phyloP scores from a whole-genome alignment of 352 stramenopile genomes.

The Phytopythium oedochilum region DNA sequence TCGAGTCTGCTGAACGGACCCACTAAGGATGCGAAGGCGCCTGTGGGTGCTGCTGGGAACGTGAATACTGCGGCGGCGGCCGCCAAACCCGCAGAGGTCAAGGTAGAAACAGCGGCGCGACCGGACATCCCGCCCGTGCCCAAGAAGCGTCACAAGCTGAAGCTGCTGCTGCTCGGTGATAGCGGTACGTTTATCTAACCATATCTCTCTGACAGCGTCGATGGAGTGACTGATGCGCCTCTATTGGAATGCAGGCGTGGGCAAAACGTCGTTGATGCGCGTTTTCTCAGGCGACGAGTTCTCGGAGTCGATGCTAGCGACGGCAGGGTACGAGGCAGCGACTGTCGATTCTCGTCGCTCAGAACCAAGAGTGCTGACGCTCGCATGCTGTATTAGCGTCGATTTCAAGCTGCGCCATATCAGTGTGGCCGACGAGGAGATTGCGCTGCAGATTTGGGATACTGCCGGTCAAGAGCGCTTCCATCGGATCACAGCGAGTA shows the following conservation, averaged over 20 bases:
- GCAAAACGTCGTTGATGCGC: conserved; percentile 93
- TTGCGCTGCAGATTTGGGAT: conserved; percentile 93
- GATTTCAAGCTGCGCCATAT: conserved; percentile 93
- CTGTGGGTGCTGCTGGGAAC: background rate
- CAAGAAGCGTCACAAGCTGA: conserved; percentile 86
- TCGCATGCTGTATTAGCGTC: conserved; percentile 39
- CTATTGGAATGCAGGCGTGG: conserved; percentile 48
- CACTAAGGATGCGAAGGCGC: conserved; percentile 9
- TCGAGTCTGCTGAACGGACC: conserved; percentile 19
- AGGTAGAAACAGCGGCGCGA: background rate
- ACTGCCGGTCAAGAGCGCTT: conserved; percentile 93
- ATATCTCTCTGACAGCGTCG: too few relatives aligned
- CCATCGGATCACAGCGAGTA: conserved; percentile 91
- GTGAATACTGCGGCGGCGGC: background rate
- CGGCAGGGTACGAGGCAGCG: conserved; percentile 65
- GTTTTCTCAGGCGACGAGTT: conserved; percentile 92
- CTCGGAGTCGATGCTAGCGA: conserved; percentile 86
- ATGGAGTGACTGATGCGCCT: conserved; percentile 4
- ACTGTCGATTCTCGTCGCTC: background rate
- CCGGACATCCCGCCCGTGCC: conserved; percentile 20
- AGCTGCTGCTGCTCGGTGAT: conserved; percentile 89
- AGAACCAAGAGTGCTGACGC: conserved; percentile 4
- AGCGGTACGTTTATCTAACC: conserved; percentile 44
- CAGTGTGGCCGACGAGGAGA: conserved; percentile 75
- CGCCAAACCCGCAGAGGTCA: conserved; percentile 10